Evolutionary conservation across 2,329 filamentous ascomycete genomes (phyloP), one percentile per base, ranked within the genome.

Genomic region (Fusarium goolgardi): DNA sequence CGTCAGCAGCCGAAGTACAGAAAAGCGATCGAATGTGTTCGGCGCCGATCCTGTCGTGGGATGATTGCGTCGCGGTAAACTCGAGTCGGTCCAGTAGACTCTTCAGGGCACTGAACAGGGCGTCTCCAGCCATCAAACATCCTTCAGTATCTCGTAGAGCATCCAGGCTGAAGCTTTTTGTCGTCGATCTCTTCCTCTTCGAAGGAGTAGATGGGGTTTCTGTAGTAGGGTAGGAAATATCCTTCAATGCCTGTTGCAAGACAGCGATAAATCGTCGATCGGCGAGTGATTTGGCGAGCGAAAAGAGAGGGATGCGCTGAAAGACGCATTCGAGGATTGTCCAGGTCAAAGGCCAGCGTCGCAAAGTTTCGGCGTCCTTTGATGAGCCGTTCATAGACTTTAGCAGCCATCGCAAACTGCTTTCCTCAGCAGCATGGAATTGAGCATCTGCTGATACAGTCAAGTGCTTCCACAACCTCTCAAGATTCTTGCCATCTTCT

Each of bases 201-300:
- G 81, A 75, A 11, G 72, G 57, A 9, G 68, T 65, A 5, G 71
- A 50, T 29, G 72, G 58, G 16, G 75, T 70, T 40, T 78, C 74
- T n/a, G 66, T 61, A 12, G 51, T 43, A n/a, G 75, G 75, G 21
- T 69, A 68, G 11, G 83, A 82, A 37, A 86, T 69, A 25, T 93
- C 90, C 47, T 86, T 83, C 47, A 94, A 78, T 0, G 90, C 87
- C 71, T 88, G 85, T 71, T 90, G 87, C 41, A 96, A 76, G 12
- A 93, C 85, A 1, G 80, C 78, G 34, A 91, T 79, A 54, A 96
- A 92, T 45, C 87, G 85, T 58, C 90, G 84, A 59, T 94, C 89
- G 23, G 87, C 88, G 9, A 97, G 83, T 6, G 91, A 88, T 59
- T 89, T 88, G 11, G 92, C 91, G 25, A 92, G 82, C 13, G 88